Base-by-base conservation (phyloP, 75 land plant genomes). In the Cupressus sempervirens region DNA sequence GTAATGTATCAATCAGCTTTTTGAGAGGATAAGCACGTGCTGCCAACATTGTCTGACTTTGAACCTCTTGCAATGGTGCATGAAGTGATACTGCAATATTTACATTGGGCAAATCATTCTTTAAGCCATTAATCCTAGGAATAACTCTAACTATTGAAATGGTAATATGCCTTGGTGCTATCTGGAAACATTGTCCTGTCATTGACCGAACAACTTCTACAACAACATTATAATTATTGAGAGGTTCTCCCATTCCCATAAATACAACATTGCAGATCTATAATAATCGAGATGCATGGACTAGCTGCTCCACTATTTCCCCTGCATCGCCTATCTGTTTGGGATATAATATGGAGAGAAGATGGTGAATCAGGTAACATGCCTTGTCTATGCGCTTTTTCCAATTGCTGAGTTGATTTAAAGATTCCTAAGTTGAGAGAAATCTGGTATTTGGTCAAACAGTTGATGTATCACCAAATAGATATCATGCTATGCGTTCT, bases 221-320 rank as follows among this genome's bases (percentile, higher is more conserved):
- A 38, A 98, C 88, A 0, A 97, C 87, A 82, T 90, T 15, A 82
- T 95, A 98, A 89, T 98, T 98, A 89, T 96, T 98, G 85, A 98
- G 88, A 85, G 99, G 99, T 85, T 98, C 99, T 68, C 99, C 99
- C 99, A 98, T 98, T 80, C 99, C 98, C 99, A 98, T n/a, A n/a
- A n/a, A n/a, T n/a, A n/a, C n/a, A n/a, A n/a, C n/a, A n/a, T n/a
- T n/a, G n/a, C n/a, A n/a, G n/a, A n/a, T n/a, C n/a, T n/a, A n/a
- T n/a, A n/a, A n/a, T n/a, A n/a, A n/a, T n/a, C n/a, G n/a, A n/a
- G n/a, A n/a, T n/a, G n/a, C n/a, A n/a, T n/a, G n/a, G n/a, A n/a
- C n/a, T n/a, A n/a, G n/a, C n/a, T n/a, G n/a, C n/a, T n/a, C n/a
- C n/a, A n/a, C n/a, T n/a, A n/a, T n/a, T n/a, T n/a, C n/a, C n/a